Percentiles rank a stretch among this genome's conserved stretches.
phyloP scores from a whole-genome alignment of 345 rosid genomes.

The Gossypium turneri region DNA sequence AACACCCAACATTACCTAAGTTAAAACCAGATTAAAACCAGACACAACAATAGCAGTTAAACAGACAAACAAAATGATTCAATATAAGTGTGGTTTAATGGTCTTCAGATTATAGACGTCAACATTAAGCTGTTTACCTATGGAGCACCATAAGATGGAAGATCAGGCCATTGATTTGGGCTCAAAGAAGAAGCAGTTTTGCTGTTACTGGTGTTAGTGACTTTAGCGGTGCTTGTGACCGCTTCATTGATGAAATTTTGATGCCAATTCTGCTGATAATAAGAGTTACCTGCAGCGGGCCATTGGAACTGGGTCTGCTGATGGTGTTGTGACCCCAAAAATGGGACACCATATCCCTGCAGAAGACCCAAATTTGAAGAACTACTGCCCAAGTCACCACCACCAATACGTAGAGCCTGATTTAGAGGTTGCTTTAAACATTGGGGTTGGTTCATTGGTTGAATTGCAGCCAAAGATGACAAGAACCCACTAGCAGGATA shows the following conservation, averaged over 20 bases:
- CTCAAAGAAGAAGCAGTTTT: conserved; percentile 27
- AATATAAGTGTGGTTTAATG: background rate
- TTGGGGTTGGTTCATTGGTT: conserved; percentile 22
- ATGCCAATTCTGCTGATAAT: conserved; percentile 34
- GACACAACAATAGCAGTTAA: background rate
- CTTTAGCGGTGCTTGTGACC: conserved; percentile 7
- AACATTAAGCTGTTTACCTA: conserved; percentile 12
- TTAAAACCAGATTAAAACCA: conserved; percentile 2
- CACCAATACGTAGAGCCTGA: conserved; percentile 18
- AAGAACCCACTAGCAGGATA: conserved; percentile 34
- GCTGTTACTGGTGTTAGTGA: conserved; percentile 14
- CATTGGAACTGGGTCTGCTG: conserved; percentile 26
- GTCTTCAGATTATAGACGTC: conserved; percentile 11
- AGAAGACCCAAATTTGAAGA: conserved; percentile 34
- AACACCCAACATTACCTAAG: conserved; percentile 13
- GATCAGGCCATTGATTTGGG: conserved; percentile 34
- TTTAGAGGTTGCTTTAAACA: conserved; percentile 19
- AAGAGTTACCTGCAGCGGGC: conserved; percentile 1
- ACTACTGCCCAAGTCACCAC: conserved; percentile 18
- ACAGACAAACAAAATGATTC: conserved; percentile 7
- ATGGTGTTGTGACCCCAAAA: conserved; percentile 24
- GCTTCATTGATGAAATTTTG: conserved; percentile 24
- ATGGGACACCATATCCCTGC: conserved; percentile 27
- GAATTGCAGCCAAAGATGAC: conserved; percentile 32
- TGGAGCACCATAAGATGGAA: conserved; percentile 33